A percentile compares a stretch with the other conserved stretches of the same genome.
phyloP scores from a whole-genome alignment of 169 alveolate genomes.

The Plasmodium ovale region DNA sequence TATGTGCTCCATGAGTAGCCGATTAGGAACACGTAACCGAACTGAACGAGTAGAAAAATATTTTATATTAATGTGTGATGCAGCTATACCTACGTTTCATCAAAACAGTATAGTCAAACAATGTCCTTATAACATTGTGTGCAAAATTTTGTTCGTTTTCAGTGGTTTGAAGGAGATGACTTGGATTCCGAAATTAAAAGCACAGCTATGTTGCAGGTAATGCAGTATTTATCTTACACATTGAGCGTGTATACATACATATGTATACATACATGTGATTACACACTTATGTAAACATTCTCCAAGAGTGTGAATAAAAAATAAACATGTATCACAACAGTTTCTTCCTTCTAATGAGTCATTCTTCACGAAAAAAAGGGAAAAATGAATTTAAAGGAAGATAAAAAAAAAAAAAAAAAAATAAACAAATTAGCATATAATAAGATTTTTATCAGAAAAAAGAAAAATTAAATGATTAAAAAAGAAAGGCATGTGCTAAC shows the following conservation, averaged over 20 bases:
- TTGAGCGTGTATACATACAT: not conserved
- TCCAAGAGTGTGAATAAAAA: not conserved
- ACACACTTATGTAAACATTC: not conserved
- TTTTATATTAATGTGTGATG: no score
- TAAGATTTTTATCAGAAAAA: conserved; percentile 58
- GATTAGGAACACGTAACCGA: no score
- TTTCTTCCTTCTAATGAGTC: not conserved
- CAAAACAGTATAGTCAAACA: not conserved
- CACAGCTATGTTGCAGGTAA: conserved; percentile 75
- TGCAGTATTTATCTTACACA: not conserved
- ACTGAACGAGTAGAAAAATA: no score
- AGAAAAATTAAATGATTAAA: conserved; percentile 48
- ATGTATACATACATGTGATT: not conserved
- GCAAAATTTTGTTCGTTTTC: not conserved
- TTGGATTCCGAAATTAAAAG: conserved; percentile 63
- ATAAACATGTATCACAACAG: not conserved
- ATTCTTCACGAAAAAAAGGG: not conserved
- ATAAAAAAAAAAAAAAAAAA: conserved; percentile 1
- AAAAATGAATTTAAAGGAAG: conserved; percentile 13
- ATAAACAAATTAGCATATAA: conserved; percentile 10
- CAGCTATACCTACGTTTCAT: no score
- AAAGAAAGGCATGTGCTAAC: conserved; percentile 77
- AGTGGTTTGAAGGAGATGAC: conserved; percentile 71
- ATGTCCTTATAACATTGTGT: not conserved
- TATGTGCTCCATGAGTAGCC: no score